Evolutionary conservation across 345 rosid species (phyloP).

Genomic region (Camelina hispida): DNA sequence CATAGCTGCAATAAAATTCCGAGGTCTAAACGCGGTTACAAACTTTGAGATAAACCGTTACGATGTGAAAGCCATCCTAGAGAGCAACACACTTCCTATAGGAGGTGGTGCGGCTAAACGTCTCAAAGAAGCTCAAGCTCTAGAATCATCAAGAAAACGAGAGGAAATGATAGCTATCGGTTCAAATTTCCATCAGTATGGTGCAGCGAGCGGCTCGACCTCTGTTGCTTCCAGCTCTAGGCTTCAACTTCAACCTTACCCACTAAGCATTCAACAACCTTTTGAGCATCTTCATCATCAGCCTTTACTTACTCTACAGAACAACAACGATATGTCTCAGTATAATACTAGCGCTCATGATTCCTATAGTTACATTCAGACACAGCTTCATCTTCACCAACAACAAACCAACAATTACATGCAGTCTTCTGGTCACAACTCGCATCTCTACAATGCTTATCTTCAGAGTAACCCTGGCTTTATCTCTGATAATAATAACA

Average conservation of each 20-base stretch:
- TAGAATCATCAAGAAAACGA: conserved; percentile 78
- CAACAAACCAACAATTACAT: conserved; percentile 49
- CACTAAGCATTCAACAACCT: conserved; percentile 66
- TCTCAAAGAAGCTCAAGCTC: conserved; percentile 96
- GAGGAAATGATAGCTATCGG: conserved; percentile 90
- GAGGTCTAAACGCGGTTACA: conserved; percentile 92
- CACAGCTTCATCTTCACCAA: conserved; percentile 78
- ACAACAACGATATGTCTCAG: conserved; percentile 70
- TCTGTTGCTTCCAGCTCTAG: conserved; percentile 49
- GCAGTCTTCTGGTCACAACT: conserved; percentile 55
- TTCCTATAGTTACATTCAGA: conserved; percentile 71
- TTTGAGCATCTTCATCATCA: conserved; percentile 59
- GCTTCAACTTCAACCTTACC: conserved; percentile 65
- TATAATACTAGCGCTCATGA: conserved; percentile 57
- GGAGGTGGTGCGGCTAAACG: conserved; percentile 99
- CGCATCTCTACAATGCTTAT: conserved; percentile 71
- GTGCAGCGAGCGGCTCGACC: conserved; percentile 55
- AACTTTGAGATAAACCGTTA: conserved; percentile 97
- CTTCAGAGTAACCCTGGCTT: conserved; percentile 69
- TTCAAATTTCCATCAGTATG: conserved; percentile 64
- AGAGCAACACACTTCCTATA: conserved; percentile 89
- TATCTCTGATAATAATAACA: conserved; percentile 53
- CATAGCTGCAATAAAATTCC: conserved; percentile 94
- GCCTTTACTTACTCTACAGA: conserved; percentile 70
- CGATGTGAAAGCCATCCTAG: conserved; percentile 94